A percentile compares a stretch with the other conserved stretches of the same genome.
These are phyloP conservation scores for Noccaea caerulescens DNA, from an alignment of 345 rosid species.

Conservation along the genomic window DNA sequence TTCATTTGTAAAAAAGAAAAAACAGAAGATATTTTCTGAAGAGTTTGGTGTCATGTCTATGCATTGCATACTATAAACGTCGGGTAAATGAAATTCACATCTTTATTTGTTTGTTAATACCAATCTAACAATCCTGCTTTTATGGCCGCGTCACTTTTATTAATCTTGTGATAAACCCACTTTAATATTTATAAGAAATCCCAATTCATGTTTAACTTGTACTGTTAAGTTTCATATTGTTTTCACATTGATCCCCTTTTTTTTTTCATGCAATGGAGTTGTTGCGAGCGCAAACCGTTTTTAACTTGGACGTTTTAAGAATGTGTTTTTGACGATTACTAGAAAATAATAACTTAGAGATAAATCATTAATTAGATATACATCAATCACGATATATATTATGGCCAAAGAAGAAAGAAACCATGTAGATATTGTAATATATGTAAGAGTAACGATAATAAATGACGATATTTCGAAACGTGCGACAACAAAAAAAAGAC, in stretches of 20 bases:
- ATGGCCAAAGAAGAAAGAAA: constrained; percentile 15
- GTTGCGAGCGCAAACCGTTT: constrained; percentile 1
- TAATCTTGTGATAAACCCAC: constrained; percentile 4
- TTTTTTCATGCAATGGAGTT: constrained; percentile 7
- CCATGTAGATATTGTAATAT: neutral
- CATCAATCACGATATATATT: constrained; percentile 2
- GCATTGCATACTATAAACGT: constrained; percentile 28
- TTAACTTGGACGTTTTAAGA: constrained; percentile 19
- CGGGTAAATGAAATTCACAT: constrained; percentile 28
- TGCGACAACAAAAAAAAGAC: neutral
- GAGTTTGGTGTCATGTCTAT: constrained; percentile 31
- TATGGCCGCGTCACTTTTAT: constrained; percentile 22
- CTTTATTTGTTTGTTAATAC: constrained; percentile 15
- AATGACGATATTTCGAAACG: constrained; percentile 11
- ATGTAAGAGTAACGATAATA: neutral
- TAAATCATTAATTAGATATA: neutral
- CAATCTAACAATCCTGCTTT: constrained; percentile 9
- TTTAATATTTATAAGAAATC: constrained; percentile 7
- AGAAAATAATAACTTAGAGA: constrained; percentile 17
- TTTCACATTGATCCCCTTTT: neutral
- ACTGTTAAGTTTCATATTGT: constrained; percentile 1
- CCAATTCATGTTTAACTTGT: constrained; percentile 22
- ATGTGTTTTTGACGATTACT: constrained; percentile 27
- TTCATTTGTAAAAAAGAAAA: neutral
- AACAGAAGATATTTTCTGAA: neutral